Conservation (phyloP, 257 asterid genomes). For the Nicotiana undulata region DNA sequence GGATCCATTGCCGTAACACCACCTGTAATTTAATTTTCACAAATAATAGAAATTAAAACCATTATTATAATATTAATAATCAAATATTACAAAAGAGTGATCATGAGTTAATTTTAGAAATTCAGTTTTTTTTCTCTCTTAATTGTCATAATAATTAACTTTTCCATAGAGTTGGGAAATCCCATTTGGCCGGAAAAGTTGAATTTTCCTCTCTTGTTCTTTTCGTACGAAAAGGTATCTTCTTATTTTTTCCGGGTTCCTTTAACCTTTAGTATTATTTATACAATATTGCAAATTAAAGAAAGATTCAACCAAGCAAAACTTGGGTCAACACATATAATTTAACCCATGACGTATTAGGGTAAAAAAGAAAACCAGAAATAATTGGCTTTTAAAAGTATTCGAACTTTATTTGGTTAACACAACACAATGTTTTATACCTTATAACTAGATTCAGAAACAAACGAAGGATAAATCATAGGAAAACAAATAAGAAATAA, state of each 20-base stretch:
- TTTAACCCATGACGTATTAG: background rate
- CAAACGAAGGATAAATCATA: background rate
- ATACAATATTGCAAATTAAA: background rate
- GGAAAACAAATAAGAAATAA: background rate
- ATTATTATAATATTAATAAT: background rate
- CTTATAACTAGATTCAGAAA: background rate
- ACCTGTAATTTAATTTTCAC: conserved; percentile 29
- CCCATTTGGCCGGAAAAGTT: background rate
- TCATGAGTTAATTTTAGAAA: background rate
- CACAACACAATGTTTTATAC: background rate
- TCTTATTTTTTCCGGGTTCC: background rate
- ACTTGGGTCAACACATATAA: background rate
- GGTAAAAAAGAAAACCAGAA: background rate
- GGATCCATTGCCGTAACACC: conserved; percentile 70
- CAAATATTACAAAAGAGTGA: no score
- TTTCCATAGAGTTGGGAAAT: background rate
- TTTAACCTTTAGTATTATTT: no score
- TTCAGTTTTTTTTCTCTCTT: background rate
- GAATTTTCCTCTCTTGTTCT: background rate
- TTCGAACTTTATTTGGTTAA: background rate
- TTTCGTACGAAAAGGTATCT: background rate
- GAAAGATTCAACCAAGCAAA: background rate
- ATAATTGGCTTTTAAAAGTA: background rate
- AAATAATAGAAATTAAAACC: background rate
- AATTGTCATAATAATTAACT: background rate